Evolutionary conservation across 495 filamentous ascomycete species (phyloP).

Genomic region (Penicillium roqueforti): DNA sequence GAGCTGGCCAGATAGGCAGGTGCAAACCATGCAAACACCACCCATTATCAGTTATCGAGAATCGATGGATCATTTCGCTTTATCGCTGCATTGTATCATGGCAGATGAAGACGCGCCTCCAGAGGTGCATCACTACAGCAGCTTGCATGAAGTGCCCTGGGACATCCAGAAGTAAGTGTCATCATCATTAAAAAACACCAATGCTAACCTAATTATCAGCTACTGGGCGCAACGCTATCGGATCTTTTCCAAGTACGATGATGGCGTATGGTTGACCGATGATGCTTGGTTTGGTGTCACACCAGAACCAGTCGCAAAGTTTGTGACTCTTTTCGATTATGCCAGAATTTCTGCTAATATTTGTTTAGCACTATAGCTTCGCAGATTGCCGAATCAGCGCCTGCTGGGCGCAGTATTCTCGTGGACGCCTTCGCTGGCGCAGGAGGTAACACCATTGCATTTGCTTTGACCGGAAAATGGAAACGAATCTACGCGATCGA

Average conservation of each 20-base stretch:
- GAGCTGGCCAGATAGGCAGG: conserved; percentile 15
- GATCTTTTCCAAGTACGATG: conserved; percentile 77
- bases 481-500: conserved; percentile 83
- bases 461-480: conserved; percentile 74
- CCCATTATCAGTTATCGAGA: conserved; percentile 22
- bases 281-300: conserved; percentile 96
- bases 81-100: conserved; percentile 22
- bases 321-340: conserved; percentile 11
- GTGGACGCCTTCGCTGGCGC: conserved; percentile 89
- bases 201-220: conserved; percentile 40
- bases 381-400: conserved; percentile 55
- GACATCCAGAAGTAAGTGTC: conserved; percentile 68
- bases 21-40: conserved; percentile 33
- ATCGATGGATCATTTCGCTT: conserved; percentile 13
- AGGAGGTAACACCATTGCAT: conserved; percentile 93
- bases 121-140: conserved; percentile 60
- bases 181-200: background rate
- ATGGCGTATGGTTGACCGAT: conserved; percentile 85
- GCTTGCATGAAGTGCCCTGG: conserved; percentile 60
- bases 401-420: conserved; percentile 54
- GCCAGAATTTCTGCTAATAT: background rate
- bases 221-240: conserved; percentile 86
- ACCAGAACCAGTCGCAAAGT: conserved; percentile 85
- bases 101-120: conserved; percentile 33
- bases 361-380: conserved; percentile 66